Evolutionary conservation across 768 basidiomycete genomes (phyloP).

Genomic region (Amanita pallidorosea): DNA sequence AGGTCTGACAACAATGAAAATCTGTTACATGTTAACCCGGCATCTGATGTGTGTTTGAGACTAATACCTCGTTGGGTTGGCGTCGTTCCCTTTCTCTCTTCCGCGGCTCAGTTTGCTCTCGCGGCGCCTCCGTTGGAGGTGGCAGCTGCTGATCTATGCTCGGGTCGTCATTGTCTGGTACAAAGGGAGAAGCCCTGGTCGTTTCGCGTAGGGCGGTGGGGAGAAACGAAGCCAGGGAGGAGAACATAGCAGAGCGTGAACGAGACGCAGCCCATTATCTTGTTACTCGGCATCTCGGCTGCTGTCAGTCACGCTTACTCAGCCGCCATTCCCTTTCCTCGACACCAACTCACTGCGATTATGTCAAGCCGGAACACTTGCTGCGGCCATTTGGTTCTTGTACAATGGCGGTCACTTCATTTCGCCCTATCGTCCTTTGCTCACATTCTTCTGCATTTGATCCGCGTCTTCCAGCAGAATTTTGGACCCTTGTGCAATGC

Average conservation of each 20-base stretch:
- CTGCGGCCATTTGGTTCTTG: no score
- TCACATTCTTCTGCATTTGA: not conserved
- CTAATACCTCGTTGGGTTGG: constrained; percentile 1
- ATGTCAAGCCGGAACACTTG: no score
- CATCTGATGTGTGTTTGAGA: not conserved
- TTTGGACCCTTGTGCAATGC: not conserved
- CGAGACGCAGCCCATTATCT: not conserved
- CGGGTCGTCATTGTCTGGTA: not conserved
- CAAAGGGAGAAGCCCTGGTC: not conserved
- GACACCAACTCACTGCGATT: no score
- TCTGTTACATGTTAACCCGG: constrained; percentile 33
- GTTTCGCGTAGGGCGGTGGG: constrained; percentile 3
- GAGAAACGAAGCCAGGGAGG: constrained; percentile 3
- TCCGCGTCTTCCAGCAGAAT: not conserved
- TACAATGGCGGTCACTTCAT: no score
- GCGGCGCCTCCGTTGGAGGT: not conserved
- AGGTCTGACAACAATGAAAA: constrained; percentile 86
- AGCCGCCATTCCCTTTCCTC: no score
- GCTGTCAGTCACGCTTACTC: not conserved
- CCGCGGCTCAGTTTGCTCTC: not conserved
- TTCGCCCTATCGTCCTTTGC: no score
- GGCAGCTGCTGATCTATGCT: not conserved
- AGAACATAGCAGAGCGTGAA: constrained; percentile 2
- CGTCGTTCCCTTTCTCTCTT: constrained; percentile 1
- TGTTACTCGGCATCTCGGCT: not conserved